Conservation (phyloP, 2,329 filamentous ascomycete species). For the Trichoderma harzianum region DNA sequence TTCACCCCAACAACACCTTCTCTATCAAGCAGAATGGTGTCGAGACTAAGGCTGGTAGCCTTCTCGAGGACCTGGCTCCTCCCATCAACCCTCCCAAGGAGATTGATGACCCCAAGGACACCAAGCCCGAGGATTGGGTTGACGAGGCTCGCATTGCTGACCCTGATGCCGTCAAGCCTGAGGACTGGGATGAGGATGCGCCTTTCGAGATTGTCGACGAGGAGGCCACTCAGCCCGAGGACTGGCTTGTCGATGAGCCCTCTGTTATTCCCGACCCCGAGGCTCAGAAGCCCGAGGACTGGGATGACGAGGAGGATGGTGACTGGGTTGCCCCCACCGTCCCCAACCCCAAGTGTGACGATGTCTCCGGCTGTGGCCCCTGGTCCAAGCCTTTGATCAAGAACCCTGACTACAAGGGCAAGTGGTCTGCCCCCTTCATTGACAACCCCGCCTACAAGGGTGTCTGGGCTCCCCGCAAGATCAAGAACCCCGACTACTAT, state of each 20-base stretch:
- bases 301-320: slow-evolving; percentile 99
- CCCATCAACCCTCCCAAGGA: slow-evolving; percentile 92
- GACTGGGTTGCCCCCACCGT: slow-evolving; percentile 92
- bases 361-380: slow-evolving; percentile 87
- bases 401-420: slow-evolving; percentile 98
- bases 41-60: slow-evolving; percentile 80
- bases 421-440: slow-evolving; percentile 88
- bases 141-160: slow-evolving; percentile 89
- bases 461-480: slow-evolving; percentile 89
- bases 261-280: slow-evolving; percentile 83
- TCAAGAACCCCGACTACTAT: slow-evolving; percentile 91
- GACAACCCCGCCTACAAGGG: slow-evolving; percentile 99
- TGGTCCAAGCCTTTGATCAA: slow-evolving; percentile 90
- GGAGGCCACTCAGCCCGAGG: slow-evolving; percentile 84
- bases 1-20: slow-evolving; percentile 95
- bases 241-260: slow-evolving; percentile 93
- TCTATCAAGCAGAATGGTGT: slow-evolving; percentile 89
- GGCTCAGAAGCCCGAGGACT: slow-evolving; percentile 96
- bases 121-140: slow-evolving; percentile 94
- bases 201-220: slow-evolving; percentile 95
- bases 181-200: slow-evolving; percentile 98
- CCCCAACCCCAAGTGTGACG: slow-evolving; percentile 92
- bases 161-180: slow-evolving; percentile 90
- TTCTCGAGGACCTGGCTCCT: slow-evolving; percentile 90
- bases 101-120: slow-evolving; percentile 91